These are phyloP conservation scores for Fusarium begoniae DNA, from an alignment of 2,329 filamentous ascomycete species.

Conservation along the genomic window DNA sequence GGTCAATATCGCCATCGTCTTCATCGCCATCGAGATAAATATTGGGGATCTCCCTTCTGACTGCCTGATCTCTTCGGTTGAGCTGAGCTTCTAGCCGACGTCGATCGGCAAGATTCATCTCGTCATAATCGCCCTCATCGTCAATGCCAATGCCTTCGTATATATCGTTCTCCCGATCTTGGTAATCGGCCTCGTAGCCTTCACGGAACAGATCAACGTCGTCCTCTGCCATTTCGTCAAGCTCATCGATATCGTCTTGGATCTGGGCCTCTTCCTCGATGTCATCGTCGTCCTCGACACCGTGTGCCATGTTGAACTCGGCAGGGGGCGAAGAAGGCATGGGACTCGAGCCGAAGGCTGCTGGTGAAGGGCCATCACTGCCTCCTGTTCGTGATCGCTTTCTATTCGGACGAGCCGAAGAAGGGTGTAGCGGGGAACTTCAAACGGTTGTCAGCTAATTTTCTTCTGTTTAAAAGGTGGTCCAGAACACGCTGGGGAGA, in stretches of 20 bases:
- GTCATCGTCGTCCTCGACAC: conserved; percentile 76
- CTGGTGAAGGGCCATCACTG: conserved; percentile 62
- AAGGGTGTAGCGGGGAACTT: conserved; percentile 87
- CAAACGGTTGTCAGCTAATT: conserved; percentile 24
- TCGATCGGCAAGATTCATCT: conserved; percentile 72
- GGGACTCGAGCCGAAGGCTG: conserved; percentile 65
- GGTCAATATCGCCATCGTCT: conserved; percentile 83
- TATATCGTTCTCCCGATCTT: conserved; percentile 69
- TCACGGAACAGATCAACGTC: conserved; percentile 81
- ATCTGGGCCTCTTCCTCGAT: conserved; percentile 76
- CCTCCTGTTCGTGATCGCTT: conserved; percentile 64
- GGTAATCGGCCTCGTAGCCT: conserved; percentile 77
- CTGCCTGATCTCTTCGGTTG: conserved; percentile 77
- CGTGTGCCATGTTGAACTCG: conserved; percentile 69
- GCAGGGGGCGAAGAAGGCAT: conserved; percentile 74
- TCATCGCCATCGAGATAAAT: conserved; percentile 84
- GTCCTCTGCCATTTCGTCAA: conserved; percentile 84
- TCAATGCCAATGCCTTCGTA: conserved; percentile 80
- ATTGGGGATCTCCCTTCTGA: conserved; percentile 73
- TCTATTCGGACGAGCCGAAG: conserved; percentile 66
- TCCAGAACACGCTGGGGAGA: background rate
- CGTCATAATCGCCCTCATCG: conserved; percentile 79
- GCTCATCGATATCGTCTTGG: conserved; percentile 77
- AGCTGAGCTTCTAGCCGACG: conserved; percentile 77
- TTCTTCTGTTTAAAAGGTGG: background rate